Conservation (phyloP, 1,139 yeast species). For the Trichomonascaceae sp. region DNA sequence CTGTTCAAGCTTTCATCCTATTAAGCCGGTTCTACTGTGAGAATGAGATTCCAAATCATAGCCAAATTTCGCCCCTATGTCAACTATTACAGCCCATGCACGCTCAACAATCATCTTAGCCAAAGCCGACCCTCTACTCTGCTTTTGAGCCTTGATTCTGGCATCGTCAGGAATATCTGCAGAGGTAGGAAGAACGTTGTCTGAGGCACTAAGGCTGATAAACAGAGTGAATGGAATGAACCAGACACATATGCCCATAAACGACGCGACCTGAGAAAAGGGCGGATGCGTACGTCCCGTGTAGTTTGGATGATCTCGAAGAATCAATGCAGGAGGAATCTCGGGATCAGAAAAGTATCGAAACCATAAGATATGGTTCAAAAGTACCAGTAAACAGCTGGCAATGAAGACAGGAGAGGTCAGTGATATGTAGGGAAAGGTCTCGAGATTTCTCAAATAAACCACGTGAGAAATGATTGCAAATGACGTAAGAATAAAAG, state of each 20-base stretch:
- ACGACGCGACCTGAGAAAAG: constrained; percentile 85
- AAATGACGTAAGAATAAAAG: constrained; percentile 56
- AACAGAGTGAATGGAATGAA: constrained; percentile 87
- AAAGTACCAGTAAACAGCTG: constrained; percentile 66
- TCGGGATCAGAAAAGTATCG: constrained; percentile 68
- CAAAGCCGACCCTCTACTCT: constrained; percentile 43
- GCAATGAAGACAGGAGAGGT: constrained; percentile 61
- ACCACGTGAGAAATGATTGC: constrained; percentile 65
- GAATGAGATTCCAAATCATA: constrained; percentile 37
- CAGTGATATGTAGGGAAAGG: constrained; percentile 78
- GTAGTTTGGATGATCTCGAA: constrained; percentile 29
- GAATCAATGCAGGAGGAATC: constrained; percentile 39
- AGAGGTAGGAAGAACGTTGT: constrained; percentile 65
- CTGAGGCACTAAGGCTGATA: constrained; percentile 89
- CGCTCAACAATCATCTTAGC: constrained; percentile 60
- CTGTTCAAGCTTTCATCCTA: background rate
- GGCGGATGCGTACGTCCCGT: constrained; percentile 61
- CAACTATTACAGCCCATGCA: constrained; percentile 46
- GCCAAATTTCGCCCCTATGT: constrained; percentile 49
- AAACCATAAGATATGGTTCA: constrained; percentile 90
- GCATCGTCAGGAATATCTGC: constrained; percentile 25
- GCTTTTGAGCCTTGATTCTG: constrained; percentile 28
- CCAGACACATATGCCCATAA: constrained; percentile 93
- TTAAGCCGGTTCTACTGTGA: background rate
- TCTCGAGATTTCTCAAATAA: constrained; percentile 67